These are phyloP conservation scores for Anethum foeniculum DNA, from an alignment of 140 eudicot genomes.

Conservation along the genomic window DNA sequence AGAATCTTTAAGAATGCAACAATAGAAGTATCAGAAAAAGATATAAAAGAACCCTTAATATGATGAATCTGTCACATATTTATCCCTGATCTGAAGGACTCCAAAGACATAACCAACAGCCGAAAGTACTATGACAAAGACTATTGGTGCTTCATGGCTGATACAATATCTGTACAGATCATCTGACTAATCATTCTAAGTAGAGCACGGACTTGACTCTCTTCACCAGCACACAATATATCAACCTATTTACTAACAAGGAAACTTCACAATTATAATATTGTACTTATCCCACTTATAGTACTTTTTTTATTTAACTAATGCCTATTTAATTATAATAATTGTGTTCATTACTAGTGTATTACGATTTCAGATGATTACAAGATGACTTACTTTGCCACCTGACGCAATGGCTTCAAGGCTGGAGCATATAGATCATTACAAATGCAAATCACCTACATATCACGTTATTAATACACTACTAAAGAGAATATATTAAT, in stretches of 20 bases:
- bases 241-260: not conserved
- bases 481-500: constrained; percentile 11
- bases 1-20: not conserved
- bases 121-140: not conserved
- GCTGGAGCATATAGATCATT: constrained; percentile 97
- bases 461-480: constrained; percentile 16
- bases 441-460: constrained; percentile 92
- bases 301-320: not conserved
- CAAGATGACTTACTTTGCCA: constrained; percentile 67
- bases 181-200: not conserved
- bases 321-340: not conserved
- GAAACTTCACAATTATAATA: not conserved
- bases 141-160: not conserved
- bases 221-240: not conserved
- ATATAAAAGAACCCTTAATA: not conserved
- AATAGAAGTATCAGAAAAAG: not conserved
- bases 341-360: not conserved
- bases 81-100: not conserved
- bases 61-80: not conserved
- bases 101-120: not conserved
- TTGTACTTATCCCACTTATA: not conserved
- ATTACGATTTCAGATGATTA: constrained; percentile 1
- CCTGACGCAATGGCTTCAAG: constrained; percentile 75
- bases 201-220: not conserved
- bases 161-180: not conserved